phyloP scores from a whole-genome alignment of 2,329 filamentous ascomycete genomes.

The Bisporella sp. region DNA sequence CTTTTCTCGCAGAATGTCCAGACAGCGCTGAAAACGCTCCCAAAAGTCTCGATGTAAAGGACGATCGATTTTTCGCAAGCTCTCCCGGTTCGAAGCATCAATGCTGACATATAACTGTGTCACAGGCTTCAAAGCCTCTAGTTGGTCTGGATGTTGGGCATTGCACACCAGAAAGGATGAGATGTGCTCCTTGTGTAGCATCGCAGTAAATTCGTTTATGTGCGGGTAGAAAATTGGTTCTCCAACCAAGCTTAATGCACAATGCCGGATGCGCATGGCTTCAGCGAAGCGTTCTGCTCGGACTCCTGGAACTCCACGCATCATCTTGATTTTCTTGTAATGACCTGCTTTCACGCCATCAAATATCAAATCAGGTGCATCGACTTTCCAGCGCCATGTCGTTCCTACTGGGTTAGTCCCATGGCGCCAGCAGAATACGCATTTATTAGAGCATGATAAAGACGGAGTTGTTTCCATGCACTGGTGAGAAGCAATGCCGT shows the following conservation, averaged over 20 bases:
- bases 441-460: slow-evolving; percentile 95
- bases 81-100: slow-evolving; percentile 86
- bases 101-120: slow-evolving; percentile 97
- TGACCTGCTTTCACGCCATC: slow-evolving; percentile 84
- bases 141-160: slow-evolving; percentile 88
- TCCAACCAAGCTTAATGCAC: slow-evolving; percentile 84
- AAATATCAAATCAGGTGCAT: slow-evolving; percentile 85
- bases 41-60: slow-evolving; percentile 95
- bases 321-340: slow-evolving; percentile 97
- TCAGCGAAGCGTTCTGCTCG: slow-evolving; percentile 87
- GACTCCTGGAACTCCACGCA: slow-evolving; percentile 88
- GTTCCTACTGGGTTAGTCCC: slow-evolving; percentile 96
- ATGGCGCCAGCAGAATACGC: slow-evolving; percentile 98
- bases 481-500: slow-evolving; percentile 91
- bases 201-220: slow-evolving; percentile 82
- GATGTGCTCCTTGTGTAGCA: slow-evolving; percentile 81
- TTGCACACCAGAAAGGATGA: slow-evolving; percentile 96
- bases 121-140: slow-evolving; percentile 73
- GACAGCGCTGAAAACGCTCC: slow-evolving; percentile 87
- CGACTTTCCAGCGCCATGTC: slow-evolving; percentile 93
- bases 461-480: slow-evolving; percentile 98
- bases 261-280: slow-evolving; percentile 89
- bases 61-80: slow-evolving; percentile 79
- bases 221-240: slow-evolving; percentile 99
- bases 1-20: slow-evolving; percentile 81